Evolutionary conservation across 257 asterid species (phyloP), one percentile per base, ranked within the genome.

Genomic region (Datura wrightii): DNA sequence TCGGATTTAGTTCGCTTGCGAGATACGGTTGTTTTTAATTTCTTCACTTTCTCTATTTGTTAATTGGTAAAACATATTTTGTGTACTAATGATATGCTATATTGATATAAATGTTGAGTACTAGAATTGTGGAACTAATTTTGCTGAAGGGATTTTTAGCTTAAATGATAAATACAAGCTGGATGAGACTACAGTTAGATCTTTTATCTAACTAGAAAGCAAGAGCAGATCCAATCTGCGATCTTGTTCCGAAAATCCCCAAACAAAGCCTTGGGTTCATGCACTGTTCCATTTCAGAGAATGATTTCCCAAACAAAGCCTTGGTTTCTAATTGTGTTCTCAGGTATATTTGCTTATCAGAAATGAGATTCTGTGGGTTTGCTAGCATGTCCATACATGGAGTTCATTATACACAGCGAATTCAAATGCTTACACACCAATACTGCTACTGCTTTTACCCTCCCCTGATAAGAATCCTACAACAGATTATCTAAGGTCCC

Each of bases 231-330:
- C 56, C 80, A 44, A 72, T 44, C 37, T 9, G 10, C 8, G 10
- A 44, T 6, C 58, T 72, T 72, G 58, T 72, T 72, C 80, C 44
- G 79, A n/a, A 24, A 70, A 44, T 72, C 52, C 39, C 80, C 58
- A 44, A 72, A 72, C 56, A 72, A 19, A 71, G 18, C 59, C 41
- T 72, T 72, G 56, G 41, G 41, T 72, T 72, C 58, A 44, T 44
- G 79, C 36, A 42, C 79, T 46, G 80, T 72, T 72, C 56, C 56
- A 72, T n/a, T 72, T 71, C 48, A 48, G 80, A 24, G 59, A 74
- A 72, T 46, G 80, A 36, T 6, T 66, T 66, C 42, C 80, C 59
- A 48, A 74, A 48, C 42, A 74, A 46, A 46, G 58, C 6, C 19
- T 24, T n/a, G 59, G 42, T 46, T 74, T 74, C 41, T 19, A 46